These are phyloP conservation scores for Pseudomonodictys pantanalensis DNA, from an alignment of 495 filamentous ascomycete genomes.

Conservation along the genomic window DNA sequence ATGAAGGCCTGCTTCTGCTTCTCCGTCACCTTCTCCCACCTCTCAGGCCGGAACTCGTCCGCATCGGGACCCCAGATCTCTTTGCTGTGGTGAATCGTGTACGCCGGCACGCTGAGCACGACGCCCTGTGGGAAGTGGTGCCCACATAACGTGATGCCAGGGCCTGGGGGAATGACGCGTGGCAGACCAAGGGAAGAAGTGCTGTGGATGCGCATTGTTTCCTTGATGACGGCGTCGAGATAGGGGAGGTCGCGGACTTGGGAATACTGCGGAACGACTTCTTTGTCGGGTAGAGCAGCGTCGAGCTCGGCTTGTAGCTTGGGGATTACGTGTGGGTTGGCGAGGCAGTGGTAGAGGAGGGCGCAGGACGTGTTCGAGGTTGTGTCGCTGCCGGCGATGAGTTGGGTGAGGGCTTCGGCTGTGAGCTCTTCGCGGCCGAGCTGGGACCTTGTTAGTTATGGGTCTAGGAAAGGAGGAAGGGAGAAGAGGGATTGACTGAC, in stretches of 20 bases:
- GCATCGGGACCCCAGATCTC: slow-evolving; percentile 84
- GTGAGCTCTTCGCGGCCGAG: slow-evolving; percentile 77
- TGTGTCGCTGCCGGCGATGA: slow-evolving; percentile 89
- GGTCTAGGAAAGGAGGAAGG: too few relatives aligned
- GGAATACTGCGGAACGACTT: slow-evolving; percentile 66
- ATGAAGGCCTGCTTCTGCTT: slow-evolving; percentile 60
- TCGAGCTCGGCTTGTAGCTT: slow-evolving; percentile 75
- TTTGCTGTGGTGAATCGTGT: slow-evolving; percentile 79
- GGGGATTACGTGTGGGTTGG: slow-evolving; percentile 66
- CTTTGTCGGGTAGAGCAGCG: slow-evolving; percentile 56
- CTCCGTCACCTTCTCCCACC: slow-evolving; percentile 58
- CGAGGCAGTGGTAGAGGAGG: slow-evolving; percentile 70
- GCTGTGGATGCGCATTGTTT: slow-evolving; percentile 85
- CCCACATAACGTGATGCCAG: slow-evolving; percentile 53
- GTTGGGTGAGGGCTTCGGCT: slow-evolving; percentile 82
- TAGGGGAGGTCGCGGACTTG: slow-evolving; percentile 74
- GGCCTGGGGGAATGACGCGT: slow-evolving; percentile 65
- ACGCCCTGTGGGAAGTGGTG: slow-evolving; percentile 71
- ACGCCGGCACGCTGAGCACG: slow-evolving; percentile 79
- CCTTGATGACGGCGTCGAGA: slow-evolving; percentile 76
- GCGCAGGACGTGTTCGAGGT: slow-evolving; percentile 89
- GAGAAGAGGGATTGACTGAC: too few relatives aligned
- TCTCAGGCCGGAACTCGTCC: slow-evolving; percentile 71
- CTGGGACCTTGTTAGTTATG: too few relatives aligned
- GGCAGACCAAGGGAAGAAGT: slow-evolving; percentile 88